phyloP scores from a whole-genome alignment of 768 basidiomycete genomes.

The Cubamyces sp. region DNA sequence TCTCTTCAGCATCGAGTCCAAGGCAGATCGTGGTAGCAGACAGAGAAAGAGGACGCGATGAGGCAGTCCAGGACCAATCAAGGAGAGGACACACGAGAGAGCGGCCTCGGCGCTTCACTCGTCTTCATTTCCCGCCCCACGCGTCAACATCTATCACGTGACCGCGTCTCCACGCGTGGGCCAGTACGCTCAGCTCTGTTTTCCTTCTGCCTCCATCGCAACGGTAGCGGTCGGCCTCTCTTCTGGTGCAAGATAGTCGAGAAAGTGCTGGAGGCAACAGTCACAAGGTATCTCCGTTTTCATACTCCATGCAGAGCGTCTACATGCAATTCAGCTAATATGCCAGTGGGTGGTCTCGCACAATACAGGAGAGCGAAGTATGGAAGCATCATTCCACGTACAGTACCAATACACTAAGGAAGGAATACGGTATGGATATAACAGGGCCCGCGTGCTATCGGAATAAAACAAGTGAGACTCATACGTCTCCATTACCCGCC shows the following conservation, averaged over 20 bases:
- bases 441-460: too few relatives aligned
- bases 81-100: background rate
- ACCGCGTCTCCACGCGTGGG: conserved; percentile 7
- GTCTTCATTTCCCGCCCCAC: background rate
- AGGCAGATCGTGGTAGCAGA: background rate
- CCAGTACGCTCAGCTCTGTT: background rate
- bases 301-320: too few relatives aligned
- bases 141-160: conserved; percentile 18
- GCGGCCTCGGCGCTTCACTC: background rate
- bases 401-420: too few relatives aligned
- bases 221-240: too few relatives aligned
- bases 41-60: background rate
- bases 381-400: too few relatives aligned
- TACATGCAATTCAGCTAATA: too few relatives aligned
- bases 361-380: too few relatives aligned
- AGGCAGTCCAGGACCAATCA: background rate
- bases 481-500: background rate
- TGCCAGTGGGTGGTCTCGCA: too few relatives aligned
- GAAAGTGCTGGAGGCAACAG: too few relatives aligned
- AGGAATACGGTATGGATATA: too few relatives aligned
- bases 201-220: background rate
- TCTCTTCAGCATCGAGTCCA: conserved; percentile 35
- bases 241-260: too few relatives aligned
- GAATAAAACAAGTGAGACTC: background rate
- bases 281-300: too few relatives aligned